A percentile compares a stretch with the other conserved stretches of the same genome.
phyloP scores from a whole-genome alignment of 2,329 filamentous ascomycete genomes.

The Talaromyces albobiverticillius region DNA sequence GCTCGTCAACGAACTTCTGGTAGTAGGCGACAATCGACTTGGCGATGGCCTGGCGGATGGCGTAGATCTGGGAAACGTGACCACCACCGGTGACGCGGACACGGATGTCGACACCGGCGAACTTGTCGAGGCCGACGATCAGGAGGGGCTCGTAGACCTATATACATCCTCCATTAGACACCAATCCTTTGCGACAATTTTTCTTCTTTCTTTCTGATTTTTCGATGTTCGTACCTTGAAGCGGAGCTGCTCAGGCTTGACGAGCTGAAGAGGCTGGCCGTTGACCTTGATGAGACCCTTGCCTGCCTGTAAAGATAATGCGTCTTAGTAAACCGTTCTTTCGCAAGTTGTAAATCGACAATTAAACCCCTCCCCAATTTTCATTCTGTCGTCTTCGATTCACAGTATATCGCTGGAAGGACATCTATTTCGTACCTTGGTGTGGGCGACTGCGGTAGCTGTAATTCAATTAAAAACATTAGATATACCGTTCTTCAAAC shows the following conservation, averaged over 20 bases:
- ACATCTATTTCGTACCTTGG: constrained; percentile 64
- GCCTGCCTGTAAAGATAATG: constrained; percentile 54
- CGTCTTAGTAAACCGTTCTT: constrained; percentile 12
- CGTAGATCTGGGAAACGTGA: constrained; percentile 96
- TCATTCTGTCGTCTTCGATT: not conserved
- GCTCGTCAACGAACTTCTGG: constrained; percentile 99
- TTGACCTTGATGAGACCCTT: constrained; percentile 98
- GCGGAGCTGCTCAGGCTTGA: constrained; percentile 94
- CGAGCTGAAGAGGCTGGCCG: constrained; percentile 88
- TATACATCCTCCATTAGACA: constrained; percentile 13
- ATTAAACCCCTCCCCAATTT: not conserved
- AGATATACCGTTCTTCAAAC: not conserved
- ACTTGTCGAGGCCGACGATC: constrained; percentile 96
- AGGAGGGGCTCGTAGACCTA: constrained; percentile 98
- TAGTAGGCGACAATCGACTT: constrained; percentile 98
- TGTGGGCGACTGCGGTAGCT: constrained; percentile 87
- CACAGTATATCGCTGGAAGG: constrained; percentile 4
- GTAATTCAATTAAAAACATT: constrained; percentile 24
- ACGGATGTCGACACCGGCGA: constrained; percentile 93
- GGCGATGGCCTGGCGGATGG: constrained; percentile 97
- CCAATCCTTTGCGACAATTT: not conserved
- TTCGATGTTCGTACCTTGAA: constrained; percentile 71
- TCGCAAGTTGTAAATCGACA: not conserved
- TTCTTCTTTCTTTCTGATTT: not conserved
- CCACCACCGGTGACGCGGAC: constrained; percentile 95